Evolutionary conservation across 495 filamentous ascomycete species (phyloP).

Genomic region (Hyaloscypha finlandica): DNA sequence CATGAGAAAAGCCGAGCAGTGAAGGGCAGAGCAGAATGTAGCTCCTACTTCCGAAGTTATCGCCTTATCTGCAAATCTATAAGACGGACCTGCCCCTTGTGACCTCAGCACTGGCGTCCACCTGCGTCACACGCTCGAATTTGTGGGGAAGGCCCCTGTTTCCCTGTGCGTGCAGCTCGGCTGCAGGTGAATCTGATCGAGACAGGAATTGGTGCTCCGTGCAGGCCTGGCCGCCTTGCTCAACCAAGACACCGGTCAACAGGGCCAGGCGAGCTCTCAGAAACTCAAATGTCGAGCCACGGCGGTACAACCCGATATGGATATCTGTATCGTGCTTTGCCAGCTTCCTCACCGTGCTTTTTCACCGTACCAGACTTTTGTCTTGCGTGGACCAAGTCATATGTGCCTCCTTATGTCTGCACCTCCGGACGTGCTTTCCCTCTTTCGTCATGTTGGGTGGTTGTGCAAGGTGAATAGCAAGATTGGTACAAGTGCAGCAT

Average conservation of each 20-base stretch:
- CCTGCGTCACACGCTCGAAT: background rate
- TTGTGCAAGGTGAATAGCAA: background rate
- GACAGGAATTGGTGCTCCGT: background rate
- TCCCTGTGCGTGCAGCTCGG: background rate
- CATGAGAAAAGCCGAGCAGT: background rate
- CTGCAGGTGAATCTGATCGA: background rate
- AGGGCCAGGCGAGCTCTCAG: background rate
- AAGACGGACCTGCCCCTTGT: background rate
- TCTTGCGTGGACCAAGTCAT: background rate
- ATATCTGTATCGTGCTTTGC: background rate
- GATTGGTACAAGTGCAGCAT: background rate
- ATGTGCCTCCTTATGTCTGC: background rate
- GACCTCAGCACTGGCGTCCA: background rate
- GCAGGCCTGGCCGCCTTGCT: background rate
- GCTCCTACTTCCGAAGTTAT: background rate
- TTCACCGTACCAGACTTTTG: background rate
- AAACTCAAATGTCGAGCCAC: background rate
- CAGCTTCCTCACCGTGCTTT: background rate
- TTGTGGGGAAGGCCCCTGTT: background rate
- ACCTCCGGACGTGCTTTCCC: background rate
- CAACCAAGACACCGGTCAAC: background rate
- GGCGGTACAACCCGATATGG: background rate
- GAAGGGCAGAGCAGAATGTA: background rate
- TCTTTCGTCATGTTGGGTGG: background rate
- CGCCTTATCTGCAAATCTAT: background rate